phyloP scores from a whole-genome alignment of 108 stramenopile genomes.

The Pseudonitzschia multistriata region DNA sequence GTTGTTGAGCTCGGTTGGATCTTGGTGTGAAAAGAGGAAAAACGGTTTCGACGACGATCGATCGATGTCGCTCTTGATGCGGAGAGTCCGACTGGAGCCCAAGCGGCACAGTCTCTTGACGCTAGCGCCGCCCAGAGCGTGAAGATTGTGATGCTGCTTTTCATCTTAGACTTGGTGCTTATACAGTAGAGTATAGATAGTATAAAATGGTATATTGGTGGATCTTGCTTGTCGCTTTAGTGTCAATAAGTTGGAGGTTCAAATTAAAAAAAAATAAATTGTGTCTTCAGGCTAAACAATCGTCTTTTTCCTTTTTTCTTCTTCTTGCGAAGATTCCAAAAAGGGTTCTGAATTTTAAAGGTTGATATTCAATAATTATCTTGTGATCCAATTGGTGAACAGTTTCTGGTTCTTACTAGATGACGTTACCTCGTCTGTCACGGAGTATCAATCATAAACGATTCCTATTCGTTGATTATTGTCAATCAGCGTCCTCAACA shows the following conservation, averaged over 20 bases:
- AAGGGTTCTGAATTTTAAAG: not conserved
- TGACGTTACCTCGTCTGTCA: too few relatives aligned
- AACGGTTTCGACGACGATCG: not conserved
- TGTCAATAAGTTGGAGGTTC: too few relatives aligned
- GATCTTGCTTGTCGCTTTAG: too few relatives aligned
- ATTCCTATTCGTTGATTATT: not conserved
- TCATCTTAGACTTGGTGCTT: not conserved
- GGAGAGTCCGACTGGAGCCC: not conserved
- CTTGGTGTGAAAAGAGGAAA: not conserved
- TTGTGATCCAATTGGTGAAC: not conserved
- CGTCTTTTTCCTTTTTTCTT: not conserved
- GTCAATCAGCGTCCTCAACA: not conserved
- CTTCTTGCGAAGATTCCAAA: not conserved
- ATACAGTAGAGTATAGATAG: not conserved
- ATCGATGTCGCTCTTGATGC: not conserved
- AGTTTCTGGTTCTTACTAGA: too few relatives aligned
- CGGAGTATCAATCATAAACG: not conserved
- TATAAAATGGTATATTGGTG: not conserved
- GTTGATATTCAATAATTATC: not conserved
- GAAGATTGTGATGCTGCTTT: not conserved
- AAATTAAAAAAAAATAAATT: not conserved
- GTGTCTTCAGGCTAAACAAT: too few relatives aligned
- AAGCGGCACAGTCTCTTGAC: conserved; percentile 5
- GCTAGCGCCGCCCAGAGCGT: not conserved
- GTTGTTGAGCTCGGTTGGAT: not conserved